Conservation (phyloP, 2,329 filamentous ascomycete species). For the Emergomyces africanus region DNA sequence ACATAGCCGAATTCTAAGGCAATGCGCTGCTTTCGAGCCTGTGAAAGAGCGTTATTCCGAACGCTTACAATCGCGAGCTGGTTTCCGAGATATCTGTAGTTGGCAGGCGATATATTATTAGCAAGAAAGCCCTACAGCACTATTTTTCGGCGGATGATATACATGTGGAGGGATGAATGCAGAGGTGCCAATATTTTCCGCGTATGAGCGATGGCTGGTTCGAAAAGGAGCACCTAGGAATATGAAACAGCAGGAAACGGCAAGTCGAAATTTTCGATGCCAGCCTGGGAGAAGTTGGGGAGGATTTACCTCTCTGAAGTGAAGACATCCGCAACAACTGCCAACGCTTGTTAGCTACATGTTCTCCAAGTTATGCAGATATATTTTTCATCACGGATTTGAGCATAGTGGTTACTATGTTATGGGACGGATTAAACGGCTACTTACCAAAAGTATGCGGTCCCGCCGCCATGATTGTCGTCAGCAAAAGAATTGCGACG, state of each 20-base stretch:
- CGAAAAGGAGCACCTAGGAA: background rate
- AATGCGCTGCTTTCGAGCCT: constrained; percentile 44
- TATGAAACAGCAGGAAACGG: background rate
- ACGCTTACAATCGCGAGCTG: constrained; percentile 48
- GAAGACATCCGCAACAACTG: constrained; percentile 16
- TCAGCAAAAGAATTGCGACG: background rate
- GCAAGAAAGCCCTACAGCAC: too few relatives aligned
- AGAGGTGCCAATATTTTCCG: background rate
- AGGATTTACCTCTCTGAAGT: constrained; percentile 12
- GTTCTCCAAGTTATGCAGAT: background rate
- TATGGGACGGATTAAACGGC: background rate
- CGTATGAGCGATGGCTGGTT: background rate
- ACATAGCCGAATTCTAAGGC: constrained; percentile 53
- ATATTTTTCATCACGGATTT: background rate
- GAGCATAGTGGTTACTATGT: background rate
- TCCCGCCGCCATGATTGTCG: constrained; percentile 11
- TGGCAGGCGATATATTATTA: background rate
- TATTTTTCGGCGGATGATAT: background rate
- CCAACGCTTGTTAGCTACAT: background rate
- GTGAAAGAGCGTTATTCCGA: constrained; percentile 33
- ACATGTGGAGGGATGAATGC: background rate
- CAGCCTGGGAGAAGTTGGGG: background rate
- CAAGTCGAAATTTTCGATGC: background rate
- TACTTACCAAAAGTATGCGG: constrained; percentile 13
- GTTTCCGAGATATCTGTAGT: constrained; percentile 35